Evolutionary conservation across 805 yeast species (phyloP), one percentile per base, ranked within the genome.

Genomic region (Soucietia sequanensis): DNA sequence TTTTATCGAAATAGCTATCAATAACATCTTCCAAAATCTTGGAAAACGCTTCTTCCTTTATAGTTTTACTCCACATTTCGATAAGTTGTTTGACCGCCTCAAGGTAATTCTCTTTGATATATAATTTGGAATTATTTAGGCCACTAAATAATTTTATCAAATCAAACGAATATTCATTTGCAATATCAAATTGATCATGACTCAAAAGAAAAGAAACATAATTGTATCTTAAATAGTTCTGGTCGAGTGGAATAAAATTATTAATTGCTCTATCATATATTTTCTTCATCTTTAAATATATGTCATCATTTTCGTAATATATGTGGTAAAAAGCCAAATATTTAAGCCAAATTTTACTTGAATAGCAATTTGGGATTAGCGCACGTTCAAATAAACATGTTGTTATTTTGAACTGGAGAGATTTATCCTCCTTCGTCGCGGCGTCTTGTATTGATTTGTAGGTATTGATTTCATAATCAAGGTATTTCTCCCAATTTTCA

Each of bases 311-410:
- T 4, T 48, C 50, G 23, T 29, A 19, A 12, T 25, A 7, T 21
- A 21, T 10, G 23, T 29, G 23, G 3, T 50, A 44, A 72, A 80
- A 88, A 3, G 73, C 59, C 6, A 77, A 39, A 52, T 84, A 90
- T 35, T 72, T 72, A 12, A 78, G 49, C 98, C 98, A 91, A 13
- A 87, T 53, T 11, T 63, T 64, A 21, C 76, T 78, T 30, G 71
- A 64, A 14, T 60, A 59, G 26, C 89, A 84, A 34, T 81, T 73
- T 0, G 95, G 86, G 1, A 85, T 63, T 8, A 91, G 60, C 12
- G 87, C 77, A 37, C 96, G 68, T 53, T 85, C 91, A 56, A 82
- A 90, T 1, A 85, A 50, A 6, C 72, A 60, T 6, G 58, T 55
- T 1, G 75, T 63, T 15, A 68, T 56, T 4, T 56, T 54, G 7